These are phyloP conservation scores for Vaccinium corymbosum DNA, from an alignment of 148 eudicot genomes.

Conservation along the genomic window DNA sequence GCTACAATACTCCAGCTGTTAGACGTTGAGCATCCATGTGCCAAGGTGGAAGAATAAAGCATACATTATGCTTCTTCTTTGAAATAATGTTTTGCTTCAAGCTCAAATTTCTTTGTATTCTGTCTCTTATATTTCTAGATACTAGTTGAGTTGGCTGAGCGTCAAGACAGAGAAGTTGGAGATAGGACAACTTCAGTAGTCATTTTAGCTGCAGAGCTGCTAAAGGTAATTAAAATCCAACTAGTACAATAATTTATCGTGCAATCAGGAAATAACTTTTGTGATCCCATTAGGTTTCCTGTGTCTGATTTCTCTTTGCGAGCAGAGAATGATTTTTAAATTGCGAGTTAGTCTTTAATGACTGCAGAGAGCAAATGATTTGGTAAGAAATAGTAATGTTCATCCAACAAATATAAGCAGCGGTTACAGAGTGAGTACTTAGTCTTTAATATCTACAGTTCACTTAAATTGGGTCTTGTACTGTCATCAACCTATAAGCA, in stretches of 20 bases:
- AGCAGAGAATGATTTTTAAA: no score
- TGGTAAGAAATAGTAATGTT: constrained; percentile 90
- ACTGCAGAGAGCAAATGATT: constrained; percentile 85
- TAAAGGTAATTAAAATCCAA: constrained; percentile 58
- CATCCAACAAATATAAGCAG: constrained; percentile 90
- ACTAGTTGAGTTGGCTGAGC: constrained; percentile 96
- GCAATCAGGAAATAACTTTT: no score
- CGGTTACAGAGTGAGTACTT: constrained; percentile 70
- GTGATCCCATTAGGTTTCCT: no score
- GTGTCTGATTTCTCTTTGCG: no score
- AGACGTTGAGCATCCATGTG: constrained; percentile 97
- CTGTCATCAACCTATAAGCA: not conserved
- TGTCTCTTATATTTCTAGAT: constrained; percentile 34
- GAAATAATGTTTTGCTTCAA: not conserved
- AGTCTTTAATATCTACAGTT: not conserved
- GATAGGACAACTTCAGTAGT: constrained; percentile 99
- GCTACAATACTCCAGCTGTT: constrained; percentile 89
- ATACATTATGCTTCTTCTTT: not conserved
- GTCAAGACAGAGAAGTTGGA: constrained; percentile 98
- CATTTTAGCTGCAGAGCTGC: constrained; percentile 94
- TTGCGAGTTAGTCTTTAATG: no score
- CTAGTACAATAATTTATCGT: not conserved
- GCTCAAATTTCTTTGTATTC: not conserved
- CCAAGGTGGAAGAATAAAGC: constrained; percentile 48
- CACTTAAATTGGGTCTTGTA: not conserved